A percentile compares a stretch with the other conserved stretches of the same genome.
phyloP scores from a whole-genome alignment of 768 basidiomycete species.

The Mycena amicta region DNA sequence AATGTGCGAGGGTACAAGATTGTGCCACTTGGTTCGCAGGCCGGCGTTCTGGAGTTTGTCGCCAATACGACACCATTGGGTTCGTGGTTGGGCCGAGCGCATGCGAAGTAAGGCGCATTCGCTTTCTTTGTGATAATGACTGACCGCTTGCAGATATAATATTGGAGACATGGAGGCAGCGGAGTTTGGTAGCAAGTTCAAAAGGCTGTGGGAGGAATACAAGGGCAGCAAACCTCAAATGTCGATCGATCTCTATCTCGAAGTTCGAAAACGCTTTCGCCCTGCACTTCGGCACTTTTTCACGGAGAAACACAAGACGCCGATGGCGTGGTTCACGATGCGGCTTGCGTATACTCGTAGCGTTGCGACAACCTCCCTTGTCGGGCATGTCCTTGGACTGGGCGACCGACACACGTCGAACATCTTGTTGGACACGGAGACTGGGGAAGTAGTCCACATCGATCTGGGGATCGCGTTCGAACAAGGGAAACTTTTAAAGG shows the following conservation, averaged over 20 bases:
- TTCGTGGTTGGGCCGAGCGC: slow-evolving; percentile 64
- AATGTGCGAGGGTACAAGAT: slow-evolving; percentile 86
- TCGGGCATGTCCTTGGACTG: slow-evolving; percentile 89
- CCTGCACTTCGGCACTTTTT: slow-evolving; percentile 97
- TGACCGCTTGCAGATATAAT: slow-evolving; percentile 56
- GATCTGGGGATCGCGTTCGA: slow-evolving; percentile 98
- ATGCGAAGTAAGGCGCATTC: slow-evolving; percentile 49
- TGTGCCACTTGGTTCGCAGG: slow-evolving; percentile 76
- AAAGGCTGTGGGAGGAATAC: slow-evolving; percentile 34
- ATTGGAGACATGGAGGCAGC: slow-evolving; percentile 50
- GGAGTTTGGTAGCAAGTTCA: slow-evolving; percentile 35
- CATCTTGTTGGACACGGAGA: slow-evolving; percentile 81
- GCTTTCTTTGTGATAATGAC: neutral
- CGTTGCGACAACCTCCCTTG: slow-evolving; percentile 91
- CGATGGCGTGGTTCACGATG: slow-evolving; percentile 91
- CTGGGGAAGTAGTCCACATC: slow-evolving; percentile 92
- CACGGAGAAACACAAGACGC: slow-evolving; percentile 84
- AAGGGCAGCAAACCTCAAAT: slow-evolving; percentile 30
- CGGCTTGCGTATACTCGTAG: slow-evolving; percentile 88
- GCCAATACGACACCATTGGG: slow-evolving; percentile 69
- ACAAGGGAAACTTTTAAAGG: slow-evolving; percentile 79
- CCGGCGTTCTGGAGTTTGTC: slow-evolving; percentile 92
- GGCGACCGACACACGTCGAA: slow-evolving; percentile 94
- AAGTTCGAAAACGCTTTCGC: slow-evolving; percentile 50
- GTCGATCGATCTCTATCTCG: slow-evolving; percentile 34